Base-by-base conservation (phyloP, 345 rosid species). In the Dimocarpus longan region DNA sequence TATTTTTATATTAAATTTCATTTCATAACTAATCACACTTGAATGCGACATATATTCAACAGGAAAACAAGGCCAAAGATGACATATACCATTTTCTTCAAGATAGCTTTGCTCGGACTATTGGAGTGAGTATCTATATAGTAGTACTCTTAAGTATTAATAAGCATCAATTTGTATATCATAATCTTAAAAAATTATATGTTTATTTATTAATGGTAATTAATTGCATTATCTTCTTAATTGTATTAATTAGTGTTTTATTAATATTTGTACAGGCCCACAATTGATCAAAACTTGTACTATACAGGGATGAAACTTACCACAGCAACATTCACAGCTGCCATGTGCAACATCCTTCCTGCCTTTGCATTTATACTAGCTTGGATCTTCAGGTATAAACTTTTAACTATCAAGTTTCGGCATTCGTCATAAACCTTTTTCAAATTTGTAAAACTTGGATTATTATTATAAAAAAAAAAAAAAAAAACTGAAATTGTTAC, bases 331-430 rank as follows among this genome's bases (percentile, higher is more conserved):
- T 93, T 91, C 83, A 78, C 97, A 60, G 43, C 95, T 68, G 92
- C 99, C 48, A 86, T 94, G 95, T 75, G 88, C 83, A 96, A 94
- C 78, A 71, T 93, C 74, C 88, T 91, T 42, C 99, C 99, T 3
- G 98, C 98, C 67, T 90, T 93, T 56, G 90, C 97, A 44, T 93
- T 96, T 83, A 46, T 93, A 8, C 81, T 95, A 95, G 98, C 99
- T 44, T 95, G 99, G 96, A 69, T 86, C 43, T 81, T 84, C 73
- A 84, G 92, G 99, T 95, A 86, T 54, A 70, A 8, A 46, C 52
- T 32, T 32, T 32, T 32, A 32, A 32, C 37, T 32, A 2, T 32
- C 3, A 32, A 32, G 37, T 32, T 32, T 32, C 3, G 37, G 37
- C 37, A 32, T 32, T 32, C 2, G 37, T 32, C 37, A 32, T 32